These are phyloP conservation scores for Astragalus membranaceus DNA, from an alignment of 306 rosid genomes.

Conservation along the genomic window DNA sequence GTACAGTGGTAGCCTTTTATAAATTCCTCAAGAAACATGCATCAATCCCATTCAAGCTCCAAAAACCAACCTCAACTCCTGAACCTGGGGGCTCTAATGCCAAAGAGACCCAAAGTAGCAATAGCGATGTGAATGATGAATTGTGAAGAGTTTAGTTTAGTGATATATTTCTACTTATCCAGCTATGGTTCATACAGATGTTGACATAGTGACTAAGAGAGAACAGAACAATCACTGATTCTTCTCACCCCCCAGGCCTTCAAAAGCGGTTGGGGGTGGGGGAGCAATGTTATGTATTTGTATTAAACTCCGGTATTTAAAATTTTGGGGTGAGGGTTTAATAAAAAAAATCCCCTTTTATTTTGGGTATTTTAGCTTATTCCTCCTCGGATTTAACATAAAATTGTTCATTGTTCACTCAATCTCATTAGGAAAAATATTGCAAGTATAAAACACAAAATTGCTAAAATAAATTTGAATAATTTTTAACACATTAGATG, in stretches of 20 bases:
- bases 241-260: constrained; percentile 12
- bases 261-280: neutral
- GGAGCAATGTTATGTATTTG: neutral
- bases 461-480: too few species aligned
- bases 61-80: constrained; percentile 61
- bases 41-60: constrained; percentile 93
- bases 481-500: too few species aligned
- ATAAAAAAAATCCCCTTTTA: constrained; percentile 2
- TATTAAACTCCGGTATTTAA: neutral
- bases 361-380: neutral
- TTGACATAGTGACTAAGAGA: constrained; percentile 14
- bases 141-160: constrained; percentile 34
- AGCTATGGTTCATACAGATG: constrained; percentile 17
- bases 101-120: constrained; percentile 39
- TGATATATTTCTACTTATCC: constrained; percentile 12
- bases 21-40: constrained; percentile 91
- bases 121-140: constrained; percentile 64
- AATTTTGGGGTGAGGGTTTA: constrained; percentile 19
- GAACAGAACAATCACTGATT: neutral
- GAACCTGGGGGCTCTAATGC: constrained; percentile 29
- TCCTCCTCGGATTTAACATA: too few species aligned
- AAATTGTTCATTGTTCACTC: too few species aligned
- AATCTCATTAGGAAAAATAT: too few species aligned
- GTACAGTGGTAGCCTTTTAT: constrained; percentile 92
- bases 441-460: too few species aligned